Evolutionary conservation across 2,329 filamentous ascomycete species (phyloP), one percentile per base, ranked within the genome.

Genomic region (Scytalidium lignicola): DNA sequence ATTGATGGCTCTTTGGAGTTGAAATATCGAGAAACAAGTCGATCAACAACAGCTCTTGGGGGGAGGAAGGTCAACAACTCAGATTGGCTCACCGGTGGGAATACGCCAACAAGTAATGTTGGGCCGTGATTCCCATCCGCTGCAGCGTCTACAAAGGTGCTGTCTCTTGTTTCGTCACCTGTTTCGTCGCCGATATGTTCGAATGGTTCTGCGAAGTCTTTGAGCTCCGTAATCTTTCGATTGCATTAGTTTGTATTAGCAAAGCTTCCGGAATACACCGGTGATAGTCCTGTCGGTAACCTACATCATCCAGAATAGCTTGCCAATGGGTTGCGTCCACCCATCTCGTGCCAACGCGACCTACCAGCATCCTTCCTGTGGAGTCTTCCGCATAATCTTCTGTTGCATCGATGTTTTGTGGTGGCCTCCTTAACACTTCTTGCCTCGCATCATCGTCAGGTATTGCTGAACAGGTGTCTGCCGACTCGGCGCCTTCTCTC

Each of bases 311-410:
- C 8, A 81, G 62, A 62, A 81, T 77, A 1, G 78, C 77, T 69
- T 79, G 74, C 51, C 77, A 79, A 41, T 81, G 77, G 44, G 75
- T 79, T 3, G 75, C 75, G 2, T 77, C 76, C 2, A 81, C 72
- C 54, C 78, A 81, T 12, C 70, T 76, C 39, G 70, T 71, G 9
- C 66, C 69, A 46, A 62, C 62, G 22, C 48, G 23, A 21, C 43
- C 43, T 2, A 53, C 39, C 10, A 19, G 44, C 5, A 50, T 48
- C 7, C 42, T 41, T 28, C 50, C 52, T 41, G 49, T 45, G 6
- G 28, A 47, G 28, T 47, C n/a, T n/a, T n/a, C 51, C 23, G 23
- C 23, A 26, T 26, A 10, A 10, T 26, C 23, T 26, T 26, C 10
- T 26, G 5, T 5, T 26, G 23, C 10, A 5, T 26, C 23, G 5